These are phyloP conservation scores for Colletotrichum liaoningense DNA, from an alignment of 2,329 filamentous ascomycete species.

Conservation along the genomic window DNA sequence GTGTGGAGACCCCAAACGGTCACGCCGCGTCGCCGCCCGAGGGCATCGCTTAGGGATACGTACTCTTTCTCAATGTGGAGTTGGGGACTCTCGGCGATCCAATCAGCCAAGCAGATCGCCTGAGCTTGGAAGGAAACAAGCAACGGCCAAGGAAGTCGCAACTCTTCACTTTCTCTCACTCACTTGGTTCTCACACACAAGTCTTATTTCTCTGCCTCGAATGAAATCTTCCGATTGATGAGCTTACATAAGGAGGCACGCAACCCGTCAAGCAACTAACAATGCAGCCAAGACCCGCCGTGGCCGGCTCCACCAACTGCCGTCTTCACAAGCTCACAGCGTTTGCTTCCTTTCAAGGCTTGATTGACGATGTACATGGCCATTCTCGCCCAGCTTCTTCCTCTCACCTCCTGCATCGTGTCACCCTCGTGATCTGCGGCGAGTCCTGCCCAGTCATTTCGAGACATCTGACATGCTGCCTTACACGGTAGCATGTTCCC, in stretches of 20 bases:
- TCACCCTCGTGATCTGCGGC: not conserved
- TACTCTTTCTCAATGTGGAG: not conserved
- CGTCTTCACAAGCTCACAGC: not conserved
- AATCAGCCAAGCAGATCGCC: not conserved
- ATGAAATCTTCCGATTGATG: too few species aligned
- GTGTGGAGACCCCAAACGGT: not conserved
- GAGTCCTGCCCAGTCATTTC: not conserved
- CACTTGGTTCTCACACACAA: too few species aligned
- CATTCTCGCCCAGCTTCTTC: not conserved
- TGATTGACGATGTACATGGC: too few species aligned
- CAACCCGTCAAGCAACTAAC: not conserved
- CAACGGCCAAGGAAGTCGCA: conserved; percentile 1
- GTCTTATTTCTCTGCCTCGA: too few species aligned
- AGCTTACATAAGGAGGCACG: too few species aligned
- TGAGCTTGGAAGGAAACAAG: not conserved
- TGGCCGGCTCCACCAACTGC: not conserved
- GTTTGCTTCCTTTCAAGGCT: not conserved
- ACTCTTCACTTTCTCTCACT: too few species aligned
- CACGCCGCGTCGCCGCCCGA: not conserved
- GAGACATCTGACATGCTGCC: not conserved
- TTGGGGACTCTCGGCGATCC: not conserved
- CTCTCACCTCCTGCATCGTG: not conserved
- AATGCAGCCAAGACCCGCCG: conserved; percentile 2
- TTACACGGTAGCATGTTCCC: not conserved
- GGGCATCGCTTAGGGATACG: not conserved